phyloP scores from a whole-genome alignment of 1,139 yeast genomes.

The Zygoascus sp. region DNA sequence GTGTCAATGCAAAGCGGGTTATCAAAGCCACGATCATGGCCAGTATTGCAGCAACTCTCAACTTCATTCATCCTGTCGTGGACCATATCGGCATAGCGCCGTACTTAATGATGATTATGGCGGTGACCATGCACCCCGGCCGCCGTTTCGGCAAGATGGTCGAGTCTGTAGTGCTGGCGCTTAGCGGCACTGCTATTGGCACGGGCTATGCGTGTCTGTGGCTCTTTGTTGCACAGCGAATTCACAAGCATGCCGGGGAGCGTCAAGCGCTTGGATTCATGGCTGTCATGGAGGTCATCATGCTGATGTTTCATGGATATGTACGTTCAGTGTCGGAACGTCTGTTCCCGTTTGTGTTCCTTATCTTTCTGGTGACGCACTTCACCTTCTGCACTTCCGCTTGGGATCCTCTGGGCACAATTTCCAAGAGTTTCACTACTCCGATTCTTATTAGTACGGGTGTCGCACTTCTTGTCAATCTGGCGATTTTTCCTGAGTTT shows the following conservation, averaged over 20 bases:
- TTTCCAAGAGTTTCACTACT: conserved; percentile 38
- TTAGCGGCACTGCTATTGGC: conserved; percentile 39
- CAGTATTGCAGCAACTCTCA: conserved; percentile 14
- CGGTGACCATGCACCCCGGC: conserved; percentile 48
- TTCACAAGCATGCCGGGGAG: conserved; percentile 19
- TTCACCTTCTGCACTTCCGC: conserved; percentile 41
- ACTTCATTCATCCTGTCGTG: conserved; percentile 14
- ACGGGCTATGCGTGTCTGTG: conserved; percentile 42
- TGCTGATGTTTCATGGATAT: conserved; percentile 48
- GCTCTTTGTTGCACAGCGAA: conserved; percentile 40
- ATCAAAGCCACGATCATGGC: conserved; percentile 16
- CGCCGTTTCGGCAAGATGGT: conserved; percentile 46
- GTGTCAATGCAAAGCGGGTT: conserved; percentile 12
- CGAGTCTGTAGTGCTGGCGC: conserved; percentile 38
- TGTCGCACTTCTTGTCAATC: conserved; percentile 40
- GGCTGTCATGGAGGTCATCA: conserved; percentile 43
- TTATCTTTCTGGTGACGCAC: conserved; percentile 46
- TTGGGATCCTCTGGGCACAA: conserved; percentile 19
- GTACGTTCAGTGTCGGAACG: conserved; percentile 45
- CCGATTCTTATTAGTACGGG: conserved; percentile 47
- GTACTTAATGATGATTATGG: conserved; percentile 42
- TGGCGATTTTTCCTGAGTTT: conserved; percentile 46
- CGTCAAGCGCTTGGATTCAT: conserved; percentile 42
- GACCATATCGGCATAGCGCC: conserved; percentile 6
- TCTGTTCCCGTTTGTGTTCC: conserved; percentile 44